Conservation (phyloP, 768 basidiomycete species). For the Mrakia hoshinonis region DNA sequence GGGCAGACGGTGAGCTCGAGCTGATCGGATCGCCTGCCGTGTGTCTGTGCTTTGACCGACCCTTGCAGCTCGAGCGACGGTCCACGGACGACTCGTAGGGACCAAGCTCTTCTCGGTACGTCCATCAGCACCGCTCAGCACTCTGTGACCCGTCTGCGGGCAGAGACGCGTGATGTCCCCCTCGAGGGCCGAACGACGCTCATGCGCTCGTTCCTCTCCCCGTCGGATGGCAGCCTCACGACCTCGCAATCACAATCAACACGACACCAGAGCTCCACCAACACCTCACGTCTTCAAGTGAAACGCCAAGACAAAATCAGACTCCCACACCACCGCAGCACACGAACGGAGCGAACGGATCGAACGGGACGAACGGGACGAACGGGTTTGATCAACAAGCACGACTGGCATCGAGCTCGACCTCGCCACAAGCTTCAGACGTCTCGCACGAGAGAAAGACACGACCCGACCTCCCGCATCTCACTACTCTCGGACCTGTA, state of each 20-base stretch:
- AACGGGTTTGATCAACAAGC: background rate
- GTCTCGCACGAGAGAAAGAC: background rate
- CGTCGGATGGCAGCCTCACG: background rate
- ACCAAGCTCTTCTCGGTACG: background rate
- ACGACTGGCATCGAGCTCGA: background rate
- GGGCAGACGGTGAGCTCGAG: background rate
- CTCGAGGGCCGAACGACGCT: no score
- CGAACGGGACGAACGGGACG: background rate
- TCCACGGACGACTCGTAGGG: background rate
- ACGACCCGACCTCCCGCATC: background rate
- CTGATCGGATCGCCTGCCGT: background rate
- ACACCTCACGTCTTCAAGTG: background rate
- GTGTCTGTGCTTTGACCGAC: no score
- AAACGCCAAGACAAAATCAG: background rate
- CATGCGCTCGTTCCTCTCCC: background rate
- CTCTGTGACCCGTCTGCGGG: background rate
- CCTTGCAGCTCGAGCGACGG: background rate
- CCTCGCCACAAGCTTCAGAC: background rate
- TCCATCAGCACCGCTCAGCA: background rate
- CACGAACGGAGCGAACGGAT: background rate
- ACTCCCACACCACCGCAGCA: background rate
- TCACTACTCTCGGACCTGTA: background rate
- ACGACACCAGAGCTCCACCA: background rate
- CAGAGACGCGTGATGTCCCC: no score
- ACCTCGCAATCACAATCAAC: background rate